phyloP scores from a whole-genome alignment of 305 asterid species.

The Fraxinus sp. region DNA sequence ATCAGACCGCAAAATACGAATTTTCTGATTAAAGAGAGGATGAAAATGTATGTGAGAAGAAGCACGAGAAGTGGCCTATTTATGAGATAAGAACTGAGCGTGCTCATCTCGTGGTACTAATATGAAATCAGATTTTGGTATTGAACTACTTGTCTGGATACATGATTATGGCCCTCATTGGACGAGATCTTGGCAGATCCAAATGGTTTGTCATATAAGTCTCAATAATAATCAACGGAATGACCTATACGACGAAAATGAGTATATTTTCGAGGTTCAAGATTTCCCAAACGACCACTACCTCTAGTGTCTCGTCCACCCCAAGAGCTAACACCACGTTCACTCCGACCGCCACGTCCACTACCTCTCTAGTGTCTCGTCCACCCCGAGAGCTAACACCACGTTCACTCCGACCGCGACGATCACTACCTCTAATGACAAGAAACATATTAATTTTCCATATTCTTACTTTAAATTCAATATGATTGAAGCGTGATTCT shows the following conservation, averaged over 20 bases:
- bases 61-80: background rate
- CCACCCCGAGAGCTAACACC: no score
- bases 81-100: background rate
- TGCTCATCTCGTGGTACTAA: background rate
- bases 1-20: background rate
- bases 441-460: background rate
- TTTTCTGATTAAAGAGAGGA: background rate
- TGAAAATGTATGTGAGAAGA: background rate
- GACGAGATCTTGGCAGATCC: background rate
- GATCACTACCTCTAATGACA: no score
- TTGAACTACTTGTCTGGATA: no score
- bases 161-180: background rate
- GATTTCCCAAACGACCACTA: no score
- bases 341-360: no score
- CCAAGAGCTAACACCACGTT: no score
- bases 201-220: background rate
- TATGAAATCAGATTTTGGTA: background rate
- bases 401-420: no score
- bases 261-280: no score
- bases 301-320: no score
- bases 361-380: no score
- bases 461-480: background rate
- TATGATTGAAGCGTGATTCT: background rate
- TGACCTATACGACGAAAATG: background rate
- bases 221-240: no score